A percentile compares a stretch with the other conserved stretches of the same genome.
These are phyloP conservation scores for Hypoxylon sp. DNA, from an alignment of 2,329 filamentous ascomycete genomes.

Conservation along the genomic window DNA sequence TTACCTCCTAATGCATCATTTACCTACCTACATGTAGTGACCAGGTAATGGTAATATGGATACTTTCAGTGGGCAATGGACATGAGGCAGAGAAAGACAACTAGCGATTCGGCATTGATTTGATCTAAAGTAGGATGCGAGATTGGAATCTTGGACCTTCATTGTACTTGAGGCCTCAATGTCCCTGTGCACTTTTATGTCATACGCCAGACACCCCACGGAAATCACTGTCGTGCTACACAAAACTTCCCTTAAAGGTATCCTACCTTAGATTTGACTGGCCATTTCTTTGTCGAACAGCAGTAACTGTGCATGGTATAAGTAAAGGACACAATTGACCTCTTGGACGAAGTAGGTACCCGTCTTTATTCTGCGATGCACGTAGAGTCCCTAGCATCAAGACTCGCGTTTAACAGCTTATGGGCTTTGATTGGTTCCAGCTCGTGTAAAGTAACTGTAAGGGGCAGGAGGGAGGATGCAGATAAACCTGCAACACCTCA, in stretches of 20 bases:
- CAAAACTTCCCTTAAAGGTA: constrained; percentile 4
- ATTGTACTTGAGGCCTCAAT: too few species aligned
- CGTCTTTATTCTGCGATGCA: not conserved
- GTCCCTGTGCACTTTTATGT: not conserved
- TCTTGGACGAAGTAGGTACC: not conserved
- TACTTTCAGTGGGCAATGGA: too few species aligned
- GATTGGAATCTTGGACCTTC: too few species aligned
- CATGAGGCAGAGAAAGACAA: too few species aligned
- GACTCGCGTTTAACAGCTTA: not conserved
- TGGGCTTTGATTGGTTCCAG: constrained; percentile 5
- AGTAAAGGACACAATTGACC: not conserved
- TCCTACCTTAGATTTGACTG: not conserved
- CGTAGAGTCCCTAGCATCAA: not conserved
- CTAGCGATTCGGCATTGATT: too few species aligned
- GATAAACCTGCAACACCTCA: constrained; percentile 33
- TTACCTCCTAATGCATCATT: too few species aligned
- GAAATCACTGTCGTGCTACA: not conserved
- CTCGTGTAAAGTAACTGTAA: constrained; percentile 17
- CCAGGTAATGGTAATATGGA: too few species aligned
- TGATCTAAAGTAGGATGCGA: too few species aligned
- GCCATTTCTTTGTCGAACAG: not conserved
- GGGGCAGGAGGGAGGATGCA: constrained; percentile 32
- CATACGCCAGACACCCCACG: not conserved
- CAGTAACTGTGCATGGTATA: too few species aligned
- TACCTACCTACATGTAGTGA: too few species aligned